Percentiles rank a stretch among this genome's conserved stretches.
Evolutionary conservation across 352 stramenopile genomes (phyloP).

Genomic region (Pythium diclinum): DNA sequence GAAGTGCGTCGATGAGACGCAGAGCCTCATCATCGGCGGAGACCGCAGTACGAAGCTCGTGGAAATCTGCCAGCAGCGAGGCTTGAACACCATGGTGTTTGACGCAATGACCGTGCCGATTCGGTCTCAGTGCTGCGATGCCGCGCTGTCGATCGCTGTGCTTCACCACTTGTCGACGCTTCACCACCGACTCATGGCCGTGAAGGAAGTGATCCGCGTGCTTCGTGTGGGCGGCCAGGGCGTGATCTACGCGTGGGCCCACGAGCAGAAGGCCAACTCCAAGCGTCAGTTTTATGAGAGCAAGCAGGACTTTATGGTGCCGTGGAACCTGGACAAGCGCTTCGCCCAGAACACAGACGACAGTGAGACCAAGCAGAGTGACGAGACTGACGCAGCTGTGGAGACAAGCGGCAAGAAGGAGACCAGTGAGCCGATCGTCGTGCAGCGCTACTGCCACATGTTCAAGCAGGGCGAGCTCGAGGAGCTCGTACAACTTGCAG

Average conservation of each 20-base stretch:
- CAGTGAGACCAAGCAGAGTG: background rate
- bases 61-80: slow-evolving; percentile 54
- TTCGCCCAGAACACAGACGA: slow-evolving; percentile 13
- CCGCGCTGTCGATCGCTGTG: slow-evolving; percentile 80
- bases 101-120: slow-evolving; percentile 75
- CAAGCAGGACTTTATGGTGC: slow-evolving; percentile 86
- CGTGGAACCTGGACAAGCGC: slow-evolving; percentile 84
- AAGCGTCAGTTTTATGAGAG: slow-evolving; percentile 66
- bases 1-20: slow-evolving; percentile 59
- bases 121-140: slow-evolving; percentile 69
- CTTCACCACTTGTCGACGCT: slow-evolving; percentile 81
- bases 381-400: slow-evolving; percentile 9
- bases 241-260: slow-evolving; percentile 86
- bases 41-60: slow-evolving; percentile 67
- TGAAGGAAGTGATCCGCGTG: slow-evolving; percentile 78
- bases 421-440: slow-evolving; percentile 39
- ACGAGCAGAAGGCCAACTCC: slow-evolving; percentile 78
- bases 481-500: slow-evolving; percentile 52
- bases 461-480: slow-evolving; percentile 85
- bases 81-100: slow-evolving; percentile 70
- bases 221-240: slow-evolving; percentile 61
- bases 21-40: slow-evolving; percentile 54
- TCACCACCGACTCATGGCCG: slow-evolving; percentile 59
- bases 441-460: slow-evolving; percentile 89
- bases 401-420: slow-evolving; percentile 11